A percentile compares a stretch with the other conserved stretches of the same genome.
Conservation (phyloP, 345 rosid species). For the Aquilaria yunnanensis region DNA sequence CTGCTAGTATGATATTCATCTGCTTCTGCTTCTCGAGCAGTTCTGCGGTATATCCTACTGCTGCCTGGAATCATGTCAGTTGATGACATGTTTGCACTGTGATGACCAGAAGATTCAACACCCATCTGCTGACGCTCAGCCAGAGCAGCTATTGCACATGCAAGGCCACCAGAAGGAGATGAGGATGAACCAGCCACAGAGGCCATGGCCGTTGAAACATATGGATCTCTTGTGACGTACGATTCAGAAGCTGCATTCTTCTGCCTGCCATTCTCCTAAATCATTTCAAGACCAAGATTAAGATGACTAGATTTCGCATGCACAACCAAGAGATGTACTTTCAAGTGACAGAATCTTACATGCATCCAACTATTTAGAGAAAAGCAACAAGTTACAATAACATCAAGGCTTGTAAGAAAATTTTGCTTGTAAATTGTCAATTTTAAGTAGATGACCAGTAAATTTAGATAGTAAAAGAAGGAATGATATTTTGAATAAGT, state of each 20-base stretch:
- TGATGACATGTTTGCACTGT: slow-evolving; percentile 30
- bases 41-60: slow-evolving; percentile 37
- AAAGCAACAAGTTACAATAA: too few relatives aligned
- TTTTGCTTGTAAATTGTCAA: too few relatives aligned
- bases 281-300: slow-evolving; percentile 9
- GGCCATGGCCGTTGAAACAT: slow-evolving; percentile 33
- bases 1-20: slow-evolving; percentile 32
- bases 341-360: too few relatives aligned
- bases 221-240: slow-evolving; percentile 35
- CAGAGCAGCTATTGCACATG: slow-evolving; percentile 82
- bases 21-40: slow-evolving; percentile 34
- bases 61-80: slow-evolving; percentile 44
- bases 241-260: slow-evolving; percentile 45
- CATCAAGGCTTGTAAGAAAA: too few relatives aligned
- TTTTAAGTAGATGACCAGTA: too few relatives aligned
- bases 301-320: too few relatives aligned
- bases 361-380: too few relatives aligned
- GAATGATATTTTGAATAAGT: too few relatives aligned
- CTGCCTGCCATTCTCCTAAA: slow-evolving; percentile 64
- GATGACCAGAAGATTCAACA: slow-evolving; percentile 49
- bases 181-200: slow-evolving; percentile 47
- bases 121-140: slow-evolving; percentile 77
- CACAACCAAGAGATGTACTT: too few relatives aligned
- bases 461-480: too few relatives aligned
- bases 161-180: slow-evolving; percentile 79